Percentiles rank a stretch among this genome's conserved stretches.
These are phyloP conservation scores for Mucor plumbeus DNA, from an alignment of 371 early-diverging fungal species.

Conservation along the genomic window DNA sequence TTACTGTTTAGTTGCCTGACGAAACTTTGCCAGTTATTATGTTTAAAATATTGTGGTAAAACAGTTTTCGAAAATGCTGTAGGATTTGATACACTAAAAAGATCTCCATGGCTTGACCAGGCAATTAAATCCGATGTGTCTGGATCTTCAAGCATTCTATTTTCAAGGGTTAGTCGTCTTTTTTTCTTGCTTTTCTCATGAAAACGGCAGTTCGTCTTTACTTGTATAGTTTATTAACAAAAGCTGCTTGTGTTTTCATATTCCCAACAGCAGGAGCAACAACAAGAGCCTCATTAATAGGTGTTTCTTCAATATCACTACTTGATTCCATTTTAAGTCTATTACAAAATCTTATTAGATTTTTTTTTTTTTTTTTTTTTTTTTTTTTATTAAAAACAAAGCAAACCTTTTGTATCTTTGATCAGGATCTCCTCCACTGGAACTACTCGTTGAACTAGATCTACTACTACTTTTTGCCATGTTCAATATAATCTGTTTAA, in stretches of 20 bases:
- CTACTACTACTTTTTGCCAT: constrained; percentile 25
- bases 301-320: constrained; percentile 6
- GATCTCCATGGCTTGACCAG: constrained; percentile 67
- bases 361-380: too few relatives aligned
- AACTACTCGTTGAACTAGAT: constrained; percentile 25
- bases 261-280: constrained; percentile 6
- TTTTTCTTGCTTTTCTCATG: not conserved
- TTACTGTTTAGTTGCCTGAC: constrained; percentile 90
- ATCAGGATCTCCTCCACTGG: constrained; percentile 11
- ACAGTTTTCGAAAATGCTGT: constrained; percentile 57
- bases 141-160: constrained; percentile 66
- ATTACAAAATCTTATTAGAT: not conserved
- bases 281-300: not conserved
- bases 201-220: constrained; percentile 9
- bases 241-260: constrained; percentile 66
- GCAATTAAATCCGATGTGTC: constrained; percentile 60
- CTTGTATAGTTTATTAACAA: constrained; percentile 74
- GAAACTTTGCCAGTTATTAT: constrained; percentile 91
- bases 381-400: not conserved
- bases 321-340: constrained; percentile 25
- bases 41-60: constrained; percentile 86
- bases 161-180: not conserved
- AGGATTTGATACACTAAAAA: constrained; percentile 67
- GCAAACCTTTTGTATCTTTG: constrained; percentile 24
- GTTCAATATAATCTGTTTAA: not conserved